phyloP scores from a whole-genome alignment of 2,329 filamentous ascomycete genomes.

The Fusarium sp. region DNA sequence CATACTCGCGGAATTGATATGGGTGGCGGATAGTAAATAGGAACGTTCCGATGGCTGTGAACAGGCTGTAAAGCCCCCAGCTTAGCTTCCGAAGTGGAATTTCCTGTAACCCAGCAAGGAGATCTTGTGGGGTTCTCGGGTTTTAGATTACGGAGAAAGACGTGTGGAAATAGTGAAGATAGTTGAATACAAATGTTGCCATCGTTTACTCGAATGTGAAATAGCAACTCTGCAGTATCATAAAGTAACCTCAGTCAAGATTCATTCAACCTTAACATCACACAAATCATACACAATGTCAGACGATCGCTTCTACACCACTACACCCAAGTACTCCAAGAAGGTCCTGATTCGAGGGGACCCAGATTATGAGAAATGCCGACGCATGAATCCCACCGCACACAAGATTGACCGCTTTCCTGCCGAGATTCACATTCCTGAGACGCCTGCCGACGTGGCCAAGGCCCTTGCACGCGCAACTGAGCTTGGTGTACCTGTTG shows the following conservation, averaged over 20 bases:
- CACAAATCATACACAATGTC: background rate
- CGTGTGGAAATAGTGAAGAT: background rate
- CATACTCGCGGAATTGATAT: background rate
- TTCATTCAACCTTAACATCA: background rate
- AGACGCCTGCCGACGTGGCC: constrained; percentile 14
- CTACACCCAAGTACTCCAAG: constrained; percentile 1
- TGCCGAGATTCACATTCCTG: constrained; percentile 12
- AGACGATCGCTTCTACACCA: background rate
- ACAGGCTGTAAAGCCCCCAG: background rate
- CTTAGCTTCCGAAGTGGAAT: constrained; percentile 1
- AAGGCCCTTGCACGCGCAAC: constrained; percentile 14
- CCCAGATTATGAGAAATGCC: constrained; percentile 6
- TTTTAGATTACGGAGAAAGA: fast-evolving
- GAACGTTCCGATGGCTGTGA: background rate
- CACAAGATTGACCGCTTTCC: constrained; percentile 7
- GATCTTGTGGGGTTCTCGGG: too few relatives aligned
- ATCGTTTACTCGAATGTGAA: background rate
- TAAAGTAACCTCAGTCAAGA: background rate
- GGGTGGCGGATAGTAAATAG: background rate
- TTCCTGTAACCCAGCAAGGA: background rate
- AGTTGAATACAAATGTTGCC: background rate
- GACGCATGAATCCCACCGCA: constrained; percentile 5
- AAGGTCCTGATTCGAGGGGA: background rate
- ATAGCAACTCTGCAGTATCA: background rate
- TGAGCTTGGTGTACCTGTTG: constrained; percentile 12